Conservation (phyloP, 768 basidiomycete species). For the Calocera cornea region DNA sequence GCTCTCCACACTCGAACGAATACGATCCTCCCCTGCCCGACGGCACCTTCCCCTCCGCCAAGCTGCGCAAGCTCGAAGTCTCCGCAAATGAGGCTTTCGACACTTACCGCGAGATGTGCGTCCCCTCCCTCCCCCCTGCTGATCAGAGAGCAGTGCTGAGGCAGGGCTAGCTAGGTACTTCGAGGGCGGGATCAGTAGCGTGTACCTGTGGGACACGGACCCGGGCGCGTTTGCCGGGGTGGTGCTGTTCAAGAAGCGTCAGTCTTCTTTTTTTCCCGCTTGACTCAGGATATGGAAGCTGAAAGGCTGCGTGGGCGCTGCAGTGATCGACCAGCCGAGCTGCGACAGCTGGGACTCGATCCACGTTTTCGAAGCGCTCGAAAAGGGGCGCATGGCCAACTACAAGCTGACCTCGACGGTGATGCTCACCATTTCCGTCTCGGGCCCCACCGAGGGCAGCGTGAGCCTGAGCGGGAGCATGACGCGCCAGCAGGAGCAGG, state of each 20-base stretch:
- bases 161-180: constrained; percentile 53
- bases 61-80: constrained; percentile 81
- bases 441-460: constrained; percentile 46
- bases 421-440: constrained; percentile 51
- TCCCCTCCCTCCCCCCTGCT: constrained; percentile 4
- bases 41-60: constrained; percentile 71
- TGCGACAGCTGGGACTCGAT: constrained; percentile 77
- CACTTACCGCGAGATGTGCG: constrained; percentile 87
- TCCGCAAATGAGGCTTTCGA: constrained; percentile 93
- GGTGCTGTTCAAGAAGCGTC: constrained; percentile 89
- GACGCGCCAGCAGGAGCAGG: constrained; percentile 89
- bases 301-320: neutral
- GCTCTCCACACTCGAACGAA: constrained; percentile 97
- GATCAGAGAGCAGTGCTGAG: neutral
- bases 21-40: constrained; percentile 62
- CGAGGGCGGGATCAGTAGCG: constrained; percentile 94
- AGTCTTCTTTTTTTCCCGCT: constrained; percentile 14
- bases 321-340: neutral
- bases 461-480: constrained; percentile 86
- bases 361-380: constrained; percentile 91
- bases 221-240: constrained; percentile 95
- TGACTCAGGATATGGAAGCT: neutral
- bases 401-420: constrained; percentile 97
- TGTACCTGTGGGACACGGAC: constrained; percentile 96
- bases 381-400: constrained; percentile 81